These are phyloP conservation scores for Pyricularia pennisetigena DNA, from an alignment of 2,329 filamentous ascomycete genomes.

Conservation along the genomic window DNA sequence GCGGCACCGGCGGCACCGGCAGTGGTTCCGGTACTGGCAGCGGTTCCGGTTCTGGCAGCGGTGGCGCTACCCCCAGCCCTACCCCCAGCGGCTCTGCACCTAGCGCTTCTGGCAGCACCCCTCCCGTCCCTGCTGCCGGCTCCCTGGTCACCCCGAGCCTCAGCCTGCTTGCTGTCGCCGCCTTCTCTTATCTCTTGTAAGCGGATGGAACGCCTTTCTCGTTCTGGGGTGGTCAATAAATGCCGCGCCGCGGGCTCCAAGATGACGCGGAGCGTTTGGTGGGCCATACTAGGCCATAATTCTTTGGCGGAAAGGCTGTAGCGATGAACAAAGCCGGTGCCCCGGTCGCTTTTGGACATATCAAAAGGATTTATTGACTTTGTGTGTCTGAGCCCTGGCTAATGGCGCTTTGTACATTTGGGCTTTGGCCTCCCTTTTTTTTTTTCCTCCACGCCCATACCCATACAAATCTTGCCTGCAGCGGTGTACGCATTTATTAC, in stretches of 20 bases:
- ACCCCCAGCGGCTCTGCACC: constrained; percentile 12
- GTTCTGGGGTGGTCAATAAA: neutral
- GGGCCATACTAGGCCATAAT: neutral
- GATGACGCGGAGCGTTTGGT: neutral
- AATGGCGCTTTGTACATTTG: neutral
- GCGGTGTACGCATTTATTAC: neutral
- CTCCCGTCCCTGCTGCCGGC: constrained; percentile 13
- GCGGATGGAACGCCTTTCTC: constrained; percentile 13
- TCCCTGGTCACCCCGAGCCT: constrained; percentile 26
- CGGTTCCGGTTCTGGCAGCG: constrained; percentile 14
- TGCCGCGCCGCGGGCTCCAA: neutral
- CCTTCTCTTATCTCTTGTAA: constrained; percentile 32
- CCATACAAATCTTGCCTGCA: neutral
- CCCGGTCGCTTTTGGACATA: neutral
- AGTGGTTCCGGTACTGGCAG: constrained; percentile 9
- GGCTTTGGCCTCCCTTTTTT: neutral
- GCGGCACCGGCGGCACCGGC: constrained; percentile 12
- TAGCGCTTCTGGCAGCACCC: constrained; percentile 13
- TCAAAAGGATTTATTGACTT: neutral
- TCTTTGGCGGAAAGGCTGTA: neutral
- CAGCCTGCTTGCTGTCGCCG: constrained; percentile 30
- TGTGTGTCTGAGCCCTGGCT: neutral
- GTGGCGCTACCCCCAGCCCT: constrained; percentile 9
- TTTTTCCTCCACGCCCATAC: neutral
- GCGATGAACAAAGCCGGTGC: neutral